Conservation (phyloP, 75 land plant genomes). For the Cupressus sempervirens region DNA sequence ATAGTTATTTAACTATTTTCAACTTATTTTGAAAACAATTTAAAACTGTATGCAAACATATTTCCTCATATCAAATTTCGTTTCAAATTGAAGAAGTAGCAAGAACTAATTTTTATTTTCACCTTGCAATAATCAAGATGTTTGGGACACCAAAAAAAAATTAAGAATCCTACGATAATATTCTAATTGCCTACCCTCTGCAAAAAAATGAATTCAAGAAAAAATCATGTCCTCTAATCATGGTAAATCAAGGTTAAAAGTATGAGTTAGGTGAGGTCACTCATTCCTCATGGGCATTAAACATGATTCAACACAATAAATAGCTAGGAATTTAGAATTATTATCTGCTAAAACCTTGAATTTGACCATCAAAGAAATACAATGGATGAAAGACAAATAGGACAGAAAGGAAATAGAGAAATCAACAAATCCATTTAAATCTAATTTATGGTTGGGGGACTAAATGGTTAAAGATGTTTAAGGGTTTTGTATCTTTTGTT, state of each 20-base stretch:
- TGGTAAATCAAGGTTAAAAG: not conserved
- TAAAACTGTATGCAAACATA: too few relatives aligned
- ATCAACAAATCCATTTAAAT: not conserved
- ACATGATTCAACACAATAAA: not conserved
- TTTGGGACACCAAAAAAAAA: not conserved
- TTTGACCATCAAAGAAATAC: not conserved
- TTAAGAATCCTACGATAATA: not conserved
- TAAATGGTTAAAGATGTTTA: not conserved
- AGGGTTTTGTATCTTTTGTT: not conserved
- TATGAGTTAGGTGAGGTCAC: not conserved
- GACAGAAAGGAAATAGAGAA: not conserved
- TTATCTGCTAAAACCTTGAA: not conserved
- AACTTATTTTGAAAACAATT: too few relatives aligned
- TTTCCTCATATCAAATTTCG: too few relatives aligned
- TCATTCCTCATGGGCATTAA: not conserved
- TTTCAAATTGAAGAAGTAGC: too few relatives aligned
- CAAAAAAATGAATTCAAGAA: too few relatives aligned
- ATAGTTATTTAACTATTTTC: too few relatives aligned
- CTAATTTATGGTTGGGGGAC: not conserved
- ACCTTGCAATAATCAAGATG: too few relatives aligned
- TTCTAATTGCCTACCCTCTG: not conserved
- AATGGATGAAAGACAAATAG: not conserved
- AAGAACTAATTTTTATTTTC: too few relatives aligned
- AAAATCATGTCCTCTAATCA: not conserved
- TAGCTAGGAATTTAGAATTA: not conserved